phyloP scores from a whole-genome alignment of 371 early-diverging fungal genomes.

The Mucor piriformis region DNA sequence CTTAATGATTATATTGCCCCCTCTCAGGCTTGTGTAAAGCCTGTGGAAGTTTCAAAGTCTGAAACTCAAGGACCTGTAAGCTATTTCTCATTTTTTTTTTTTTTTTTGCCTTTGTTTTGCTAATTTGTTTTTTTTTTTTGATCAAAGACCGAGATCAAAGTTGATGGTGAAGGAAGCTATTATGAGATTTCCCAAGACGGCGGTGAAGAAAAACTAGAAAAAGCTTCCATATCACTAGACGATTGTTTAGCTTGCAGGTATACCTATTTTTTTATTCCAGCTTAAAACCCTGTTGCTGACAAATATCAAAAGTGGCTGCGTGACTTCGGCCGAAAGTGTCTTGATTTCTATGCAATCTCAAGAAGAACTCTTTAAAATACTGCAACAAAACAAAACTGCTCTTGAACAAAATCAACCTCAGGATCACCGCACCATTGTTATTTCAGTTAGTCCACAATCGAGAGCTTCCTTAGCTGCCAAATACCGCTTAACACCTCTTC shows the following conservation, averaged over 20 bases:
- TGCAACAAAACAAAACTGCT: conserved; percentile 66
- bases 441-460: conserved; percentile 91
- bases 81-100: conserved; percentile 1
- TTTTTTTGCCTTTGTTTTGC: conserved; percentile 7
- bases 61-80: conserved; percentile 49
- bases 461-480: conserved; percentile 90
- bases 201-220: conserved; percentile 74
- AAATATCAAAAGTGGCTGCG: conserved; percentile 76
- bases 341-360: conserved; percentile 90
- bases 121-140: not conserved
- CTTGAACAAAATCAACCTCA: conserved; percentile 46
- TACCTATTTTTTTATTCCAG: not conserved
- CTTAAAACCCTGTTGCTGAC: not conserved
- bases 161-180: conserved; percentile 68
- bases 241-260: conserved; percentile 98
- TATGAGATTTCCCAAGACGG: conserved; percentile 91
- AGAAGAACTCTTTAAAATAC: conserved; percentile 78
- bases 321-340: conserved; percentile 96
- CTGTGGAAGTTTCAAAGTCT: conserved; percentile 78
- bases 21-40: conserved; percentile 95
- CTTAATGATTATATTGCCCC: conserved; percentile 96
- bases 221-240: conserved; percentile 85
- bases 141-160: conserved; percentile 62
- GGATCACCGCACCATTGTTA: conserved; percentile 62
- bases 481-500: conserved; percentile 66